Evolutionary conservation across 345 rosid species (phyloP), one percentile per base, ranked within the genome.

Genomic region (Eucalyptus albens): DNA sequence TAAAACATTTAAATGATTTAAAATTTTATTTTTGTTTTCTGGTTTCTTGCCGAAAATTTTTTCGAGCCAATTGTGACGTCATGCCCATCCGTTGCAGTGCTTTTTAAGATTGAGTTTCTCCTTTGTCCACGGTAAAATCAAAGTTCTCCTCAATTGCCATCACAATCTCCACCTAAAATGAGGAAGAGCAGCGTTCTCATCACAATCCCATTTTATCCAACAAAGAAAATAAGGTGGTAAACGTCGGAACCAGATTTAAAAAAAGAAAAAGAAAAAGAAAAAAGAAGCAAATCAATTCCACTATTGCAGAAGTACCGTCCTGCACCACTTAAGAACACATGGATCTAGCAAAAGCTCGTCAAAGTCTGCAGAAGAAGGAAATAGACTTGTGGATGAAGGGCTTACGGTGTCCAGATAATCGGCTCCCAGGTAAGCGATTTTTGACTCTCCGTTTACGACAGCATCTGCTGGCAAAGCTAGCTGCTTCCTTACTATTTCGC

Each of bases 141-240:
- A 96, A 94, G 62, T 90, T 95, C 92, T 95, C 97, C 93, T 94
- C 97, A 6, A 96, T 93, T 49, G 94, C 95, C 97, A 95, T 97
- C 88, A 95, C 95, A 67, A 95, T 94, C 96, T 96, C 97, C 27
- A 94, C 99, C 97, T 96, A 55, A 49, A 11, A 65, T 7, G 77
- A 65, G 77, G 40, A 15, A 65, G 3, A n/a, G 77, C 40, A n/a
- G 77, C 33, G 77, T 65, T 65, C 40, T 65, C 77, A n/a, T 65
- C 77, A 65, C 40, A n/a, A 65, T 8, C 77, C 40, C 77, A 65
- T 65, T n/a, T 65, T 65, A n/a, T 65, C 11, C 31, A 65, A 65
- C 31, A n/a, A 65, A 29, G 33, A 5, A 4, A n/a, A 15, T 15
- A n/a, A 65, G 37, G 37, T 17, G 15, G 16, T 50, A 49, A 56